phyloP scores from a whole-genome alignment of 78 protist species.

The Neovahlkampfia damariscottae region DNA sequence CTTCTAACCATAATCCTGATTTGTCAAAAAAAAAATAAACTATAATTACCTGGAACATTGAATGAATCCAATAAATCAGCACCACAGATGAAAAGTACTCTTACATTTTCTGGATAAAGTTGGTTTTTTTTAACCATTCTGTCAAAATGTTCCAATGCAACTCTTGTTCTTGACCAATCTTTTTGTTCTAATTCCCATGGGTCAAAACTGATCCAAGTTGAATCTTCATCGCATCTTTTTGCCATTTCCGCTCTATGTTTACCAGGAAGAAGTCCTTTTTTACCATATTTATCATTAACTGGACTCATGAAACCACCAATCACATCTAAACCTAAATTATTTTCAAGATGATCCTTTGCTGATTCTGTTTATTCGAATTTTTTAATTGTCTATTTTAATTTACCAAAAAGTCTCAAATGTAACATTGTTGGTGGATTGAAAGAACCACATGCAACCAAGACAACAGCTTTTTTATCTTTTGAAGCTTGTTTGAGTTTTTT shows the following conservation, averaged over 20 bases:
- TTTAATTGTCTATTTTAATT: too few species aligned
- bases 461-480: neutral
- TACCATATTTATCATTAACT: neutral
- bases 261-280: neutral
- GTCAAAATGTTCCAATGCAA: conserved; percentile 1
- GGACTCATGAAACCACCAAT: conserved; percentile 14
- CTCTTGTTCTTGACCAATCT: conserved; percentile 5
- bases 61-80: conserved; percentile 11
- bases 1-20: neutral
- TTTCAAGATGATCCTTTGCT: neutral
- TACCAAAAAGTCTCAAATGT: conserved; percentile 11
- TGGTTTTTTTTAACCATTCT: neutral
- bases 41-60: too few species aligned
- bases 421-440: conserved; percentile 1
- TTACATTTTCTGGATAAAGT: neutral
- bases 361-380: too few species aligned
- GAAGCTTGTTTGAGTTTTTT: too few species aligned
- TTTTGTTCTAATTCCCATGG: neutral
- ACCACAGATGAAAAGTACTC: conserved; percentile 4
- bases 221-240: neutral
- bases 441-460: conserved; percentile 17
- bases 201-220: neutral
- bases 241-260: neutral
- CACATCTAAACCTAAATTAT: neutral
- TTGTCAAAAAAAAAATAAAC: too few species aligned